Percentiles rank a stretch among this genome's conserved stretches.
Evolutionary conservation across 805 yeast species (phyloP).

Genomic region (Wickerhamomyces sydowiorum): DNA sequence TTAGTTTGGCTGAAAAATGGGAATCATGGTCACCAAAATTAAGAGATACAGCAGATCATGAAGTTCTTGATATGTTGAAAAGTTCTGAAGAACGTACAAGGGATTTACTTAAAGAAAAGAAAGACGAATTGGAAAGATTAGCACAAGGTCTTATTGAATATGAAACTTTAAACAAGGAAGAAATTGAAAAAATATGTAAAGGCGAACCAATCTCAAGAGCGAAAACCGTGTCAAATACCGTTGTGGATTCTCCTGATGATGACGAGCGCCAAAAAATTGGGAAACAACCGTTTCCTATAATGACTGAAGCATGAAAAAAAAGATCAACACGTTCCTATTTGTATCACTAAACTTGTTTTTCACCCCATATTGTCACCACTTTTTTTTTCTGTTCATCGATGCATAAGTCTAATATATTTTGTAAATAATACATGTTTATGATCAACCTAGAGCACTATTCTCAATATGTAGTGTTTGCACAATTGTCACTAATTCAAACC

Average conservation of each 20-base stretch:
- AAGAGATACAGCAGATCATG: slow-evolving; percentile 88
- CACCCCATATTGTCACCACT: too few relatives aligned
- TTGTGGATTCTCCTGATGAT: slow-evolving; percentile 51
- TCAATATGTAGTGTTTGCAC: too few relatives aligned
- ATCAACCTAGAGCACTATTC: too few relatives aligned
- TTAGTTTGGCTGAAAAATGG: slow-evolving; percentile 86
- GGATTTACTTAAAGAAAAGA: slow-evolving; percentile 51
- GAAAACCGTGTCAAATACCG: slow-evolving; percentile 69
- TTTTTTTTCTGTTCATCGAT: too few relatives aligned
- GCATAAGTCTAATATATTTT: too few relatives aligned
- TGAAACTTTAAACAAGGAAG: slow-evolving; percentile 89
- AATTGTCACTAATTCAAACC: too few relatives aligned
- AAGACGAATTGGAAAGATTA: slow-evolving; percentile 70
- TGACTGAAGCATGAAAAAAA: slow-evolving; percentile 17
- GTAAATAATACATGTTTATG: too few relatives aligned
- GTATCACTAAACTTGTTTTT: too few relatives aligned
- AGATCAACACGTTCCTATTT: not conserved
- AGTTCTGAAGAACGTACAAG: slow-evolving; percentile 80
- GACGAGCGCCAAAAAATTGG: slow-evolving; percentile 37
- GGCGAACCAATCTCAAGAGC: slow-evolving; percentile 73
- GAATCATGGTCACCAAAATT: slow-evolving; percentile 89
- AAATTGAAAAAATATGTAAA: slow-evolving; percentile 76
- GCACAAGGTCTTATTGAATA: slow-evolving; percentile 93
- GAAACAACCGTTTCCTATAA: slow-evolving; percentile 22
- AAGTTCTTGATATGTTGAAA: slow-evolving; percentile 70